Base-by-base conservation (phyloP, 768 basidiomycete species). In the Russula earlei region DNA sequence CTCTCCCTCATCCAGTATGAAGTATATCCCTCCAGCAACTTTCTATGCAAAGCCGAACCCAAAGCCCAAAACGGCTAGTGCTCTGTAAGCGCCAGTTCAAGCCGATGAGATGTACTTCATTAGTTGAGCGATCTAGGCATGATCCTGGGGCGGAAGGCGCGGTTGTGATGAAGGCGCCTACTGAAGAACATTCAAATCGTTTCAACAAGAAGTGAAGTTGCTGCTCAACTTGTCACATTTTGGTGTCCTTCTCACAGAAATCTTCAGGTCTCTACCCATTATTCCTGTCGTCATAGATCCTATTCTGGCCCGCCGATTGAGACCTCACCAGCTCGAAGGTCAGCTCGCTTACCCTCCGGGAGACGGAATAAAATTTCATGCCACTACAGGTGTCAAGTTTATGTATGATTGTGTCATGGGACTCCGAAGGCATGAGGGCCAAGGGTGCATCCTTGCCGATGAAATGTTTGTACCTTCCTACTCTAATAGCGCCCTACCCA, bases 361-460 rank as follows among this genome's bases (percentile, higher is more conserved):
- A 41, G 17, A 45, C 19, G 22, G 50, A 3, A 17, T 34, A 38
- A 36, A 11, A 34, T 42, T 22, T 48, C 22, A 42, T 24, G 22
- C 53, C 12, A 54, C 15, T 1, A 5, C 54, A 85, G 85, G 90
- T 29, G 77, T 91, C 33, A 79, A 81, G 67, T 99, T 99, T 69
- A 72, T 99, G 74, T 99, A 99, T 65, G 91, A 94, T 65, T 91
- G 86, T 64, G 87, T 94, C 17, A 97, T 97, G 92, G 94, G 93
- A 10, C 72, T 96, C 65, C 78, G 89, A 52, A 87, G 84, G 67
- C 89, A 91, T 59, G 91, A 94, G 68, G 88, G 91, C 1, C 82
- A 89, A 66, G 95, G 95, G 1, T 94, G 91, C 63, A 96, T 99
- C 61, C 78, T 99, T 33, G 96, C 95, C 2, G 96, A 99, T 69